Evolutionary conservation across 257 asterid genomes (phyloP).

Genomic region (Ballota nigra): DNA sequence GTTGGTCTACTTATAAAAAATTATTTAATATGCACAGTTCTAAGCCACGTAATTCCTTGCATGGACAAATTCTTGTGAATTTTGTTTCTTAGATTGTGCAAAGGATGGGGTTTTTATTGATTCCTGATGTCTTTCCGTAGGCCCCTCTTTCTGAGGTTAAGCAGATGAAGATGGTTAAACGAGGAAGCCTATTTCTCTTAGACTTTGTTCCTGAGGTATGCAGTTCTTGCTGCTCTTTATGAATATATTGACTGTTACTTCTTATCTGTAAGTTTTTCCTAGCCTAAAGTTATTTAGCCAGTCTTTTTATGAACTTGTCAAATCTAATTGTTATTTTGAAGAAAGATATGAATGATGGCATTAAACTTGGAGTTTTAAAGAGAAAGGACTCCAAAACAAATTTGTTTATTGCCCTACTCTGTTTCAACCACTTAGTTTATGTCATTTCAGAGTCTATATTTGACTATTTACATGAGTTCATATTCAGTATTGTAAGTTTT

Average conservation of each 20-base stretch:
- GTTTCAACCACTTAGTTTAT: neutral
- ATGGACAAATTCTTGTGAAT: conserved; percentile 6
- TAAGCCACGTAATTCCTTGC: neutral
- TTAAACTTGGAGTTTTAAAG: conserved; percentile 4
- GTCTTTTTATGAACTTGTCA: neutral
- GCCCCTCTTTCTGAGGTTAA: conserved; percentile 85
- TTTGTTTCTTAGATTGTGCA: conserved; percentile 15
- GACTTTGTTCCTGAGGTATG: conserved; percentile 90
- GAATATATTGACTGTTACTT: conserved; percentile 11
- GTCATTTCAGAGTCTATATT: too few relatives aligned
- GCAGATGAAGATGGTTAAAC: conserved; percentile 53
- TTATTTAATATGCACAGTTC: conserved; percentile 6
- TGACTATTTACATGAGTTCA: conserved; percentile 9
- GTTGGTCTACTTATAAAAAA: neutral
- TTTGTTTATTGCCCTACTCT: neutral
- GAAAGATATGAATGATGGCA: too few relatives aligned
- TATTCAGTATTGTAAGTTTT: neutral
- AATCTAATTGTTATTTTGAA: neutral
- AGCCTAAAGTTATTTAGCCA: neutral
- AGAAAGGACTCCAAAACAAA: neutral
- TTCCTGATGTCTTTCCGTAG: conserved; percentile 36
- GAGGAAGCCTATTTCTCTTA: conserved; percentile 65
- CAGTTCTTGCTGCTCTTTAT: conserved; percentile 19
- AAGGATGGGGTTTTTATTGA: conserved; percentile 21
- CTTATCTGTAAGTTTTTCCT: conserved; percentile 1